Conservation (phyloP, 345 rosid species). For the Syzygium jambos region DNA sequence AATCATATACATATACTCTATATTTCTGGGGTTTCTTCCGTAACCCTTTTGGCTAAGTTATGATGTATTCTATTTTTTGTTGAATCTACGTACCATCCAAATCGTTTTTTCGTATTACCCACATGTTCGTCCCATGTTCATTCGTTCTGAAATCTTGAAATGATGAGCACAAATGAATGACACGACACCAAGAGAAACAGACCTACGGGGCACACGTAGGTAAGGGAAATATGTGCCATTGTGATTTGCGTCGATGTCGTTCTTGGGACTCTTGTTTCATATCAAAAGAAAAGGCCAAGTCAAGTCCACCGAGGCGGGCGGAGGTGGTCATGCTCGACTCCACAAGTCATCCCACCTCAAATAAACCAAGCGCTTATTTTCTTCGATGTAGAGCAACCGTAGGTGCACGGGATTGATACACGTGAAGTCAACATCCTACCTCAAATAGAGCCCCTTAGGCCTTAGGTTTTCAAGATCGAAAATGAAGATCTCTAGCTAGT, state of each 20-base stretch:
- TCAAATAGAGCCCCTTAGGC: background rate
- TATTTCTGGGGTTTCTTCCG: background rate
- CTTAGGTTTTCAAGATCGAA: background rate
- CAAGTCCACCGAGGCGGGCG: background rate
- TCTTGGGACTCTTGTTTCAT: background rate
- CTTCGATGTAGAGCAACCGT: background rate
- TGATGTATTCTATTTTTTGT: background rate
- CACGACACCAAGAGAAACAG: background rate
- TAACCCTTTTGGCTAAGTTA: background rate
- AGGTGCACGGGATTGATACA: background rate
- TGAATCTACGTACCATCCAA: background rate
- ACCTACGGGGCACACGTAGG: background rate
- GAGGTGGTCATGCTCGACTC: background rate
- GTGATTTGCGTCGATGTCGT: background rate
- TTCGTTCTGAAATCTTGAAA: background rate
- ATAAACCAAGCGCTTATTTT: background rate
- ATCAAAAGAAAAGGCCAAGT: background rate
- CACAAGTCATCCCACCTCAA: background rate
- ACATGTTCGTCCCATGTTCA: background rate
- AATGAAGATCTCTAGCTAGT: background rate
- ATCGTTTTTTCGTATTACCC: background rate
- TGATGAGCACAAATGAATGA: background rate
- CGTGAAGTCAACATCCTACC: background rate
- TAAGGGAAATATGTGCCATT: background rate
- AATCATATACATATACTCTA: background rate